Base-by-base conservation (phyloP, 108 stramenopile species). In the Skeletonema grethae region DNA sequence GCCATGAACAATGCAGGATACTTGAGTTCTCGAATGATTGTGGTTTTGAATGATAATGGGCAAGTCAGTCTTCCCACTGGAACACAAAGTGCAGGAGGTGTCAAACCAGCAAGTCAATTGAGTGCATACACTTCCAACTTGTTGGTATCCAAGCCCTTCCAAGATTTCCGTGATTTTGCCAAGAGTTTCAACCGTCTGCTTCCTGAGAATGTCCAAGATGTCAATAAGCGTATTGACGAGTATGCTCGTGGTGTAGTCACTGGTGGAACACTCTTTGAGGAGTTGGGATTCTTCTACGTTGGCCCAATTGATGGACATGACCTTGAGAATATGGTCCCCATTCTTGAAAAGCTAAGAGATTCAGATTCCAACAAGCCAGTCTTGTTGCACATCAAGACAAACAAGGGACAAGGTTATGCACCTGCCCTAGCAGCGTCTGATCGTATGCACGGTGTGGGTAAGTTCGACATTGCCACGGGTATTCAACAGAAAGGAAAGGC, bases 221-320 rank as follows among this genome's bases (percentile, higher is more conserved):
- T 98, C 28, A 98, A 98, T 86, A 95, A 96, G 67, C 92, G 96
- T 67, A 87, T 98, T 61, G 98, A 98, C 65, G 98, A 97, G 86
- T 98, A 98, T 72, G 97, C 97, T 46, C 92, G 97, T 65, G 97
- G 97, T 55, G 82, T 98, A 45, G 95, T 97, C 30, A 87, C 91
- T 7, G 98, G 98, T 30, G 98, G 98, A 38, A 98, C 98, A 11
- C 67, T 98, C 18, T 98, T 98, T 74, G 98, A 98, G 80, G 98
- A 98, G 82, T 75, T 98, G 56, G 98, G 98, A 41, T 98, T 97
- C 86, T 98, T 95, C 85, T 98, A 98, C 87, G 95, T 98, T 18
- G 98, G 98, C 4, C 98, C 98, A 22, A 93, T 98, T 28, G 98
- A 98, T 85, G 98, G 97, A 20, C 98, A 98, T 75, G 98, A 98